Percentiles rank a stretch among this genome's conserved stretches.
phyloP scores from a whole-genome alignment of 2,329 filamentous ascomycete genomes.

The Knufia fluminis region DNA sequence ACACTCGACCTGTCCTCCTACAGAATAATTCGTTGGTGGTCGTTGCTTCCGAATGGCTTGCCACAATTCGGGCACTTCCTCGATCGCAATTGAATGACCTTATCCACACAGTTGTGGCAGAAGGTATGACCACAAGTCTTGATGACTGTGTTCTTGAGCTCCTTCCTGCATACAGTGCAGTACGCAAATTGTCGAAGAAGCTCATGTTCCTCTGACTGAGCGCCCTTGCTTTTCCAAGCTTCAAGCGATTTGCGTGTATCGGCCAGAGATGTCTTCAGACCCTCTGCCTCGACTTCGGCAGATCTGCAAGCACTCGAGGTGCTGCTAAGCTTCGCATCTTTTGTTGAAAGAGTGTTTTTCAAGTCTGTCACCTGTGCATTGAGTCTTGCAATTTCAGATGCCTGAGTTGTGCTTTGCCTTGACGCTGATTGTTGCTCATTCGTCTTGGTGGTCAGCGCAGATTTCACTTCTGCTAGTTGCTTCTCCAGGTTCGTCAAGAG shows the following conservation, averaged over 20 bases:
- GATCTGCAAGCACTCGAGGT: constrained; percentile 55
- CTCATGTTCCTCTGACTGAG: constrained; percentile 22
- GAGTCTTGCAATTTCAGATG: constrained; percentile 52
- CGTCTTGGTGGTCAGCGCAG: constrained; percentile 62
- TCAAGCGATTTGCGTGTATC: constrained; percentile 76
- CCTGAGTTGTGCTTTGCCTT: constrained; percentile 59
- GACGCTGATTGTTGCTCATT: constrained; percentile 69
- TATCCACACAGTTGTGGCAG: constrained; percentile 82
- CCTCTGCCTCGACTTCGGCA: constrained; percentile 65
- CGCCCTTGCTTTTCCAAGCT: constrained; percentile 54
- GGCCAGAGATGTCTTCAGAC: constrained; percentile 65
- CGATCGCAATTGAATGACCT: constrained; percentile 79
- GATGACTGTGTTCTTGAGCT: constrained; percentile 88
- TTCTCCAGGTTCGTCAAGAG: constrained; percentile 81
- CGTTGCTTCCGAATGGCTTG: constrained; percentile 80
- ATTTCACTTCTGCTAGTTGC: constrained; percentile 73
- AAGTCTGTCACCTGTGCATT: constrained; percentile 69
- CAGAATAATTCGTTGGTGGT: constrained; percentile 61
- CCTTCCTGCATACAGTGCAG: constrained; percentile 84
- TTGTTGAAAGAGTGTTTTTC: constrained; percentile 62
- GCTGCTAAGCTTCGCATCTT: constrained; percentile 59
- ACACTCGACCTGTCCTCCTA: constrained; percentile 10
- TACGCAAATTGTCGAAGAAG: constrained; percentile 48
- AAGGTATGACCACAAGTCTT: constrained; percentile 94
- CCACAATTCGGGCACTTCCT: constrained; percentile 94